Evolutionary conservation across 2,329 filamentous ascomycete genomes (phyloP), one percentile per base, ranked within the genome.

Genomic region (Dothistroma pini): DNA sequence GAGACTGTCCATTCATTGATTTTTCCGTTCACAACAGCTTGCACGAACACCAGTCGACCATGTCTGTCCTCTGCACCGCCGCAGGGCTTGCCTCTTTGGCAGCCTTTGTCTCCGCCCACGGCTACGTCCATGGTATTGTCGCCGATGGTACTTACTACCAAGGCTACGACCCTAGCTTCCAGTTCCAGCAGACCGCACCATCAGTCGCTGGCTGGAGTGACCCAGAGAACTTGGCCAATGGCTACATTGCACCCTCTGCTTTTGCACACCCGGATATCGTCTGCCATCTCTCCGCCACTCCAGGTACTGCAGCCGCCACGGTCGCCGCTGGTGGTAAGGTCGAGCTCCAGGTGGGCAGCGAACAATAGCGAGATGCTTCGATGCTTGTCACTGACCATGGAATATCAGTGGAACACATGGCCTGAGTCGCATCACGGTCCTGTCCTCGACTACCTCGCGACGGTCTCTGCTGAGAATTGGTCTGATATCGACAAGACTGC

Each of bases 361-460:
- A n/a, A n/a, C n/a, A n/a, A n/a, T n/a, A n/a, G n/a, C n/a, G n/a
- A n/a, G n/a, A n/a, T n/a, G n/a, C n/a, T n/a, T n/a, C n/a, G n/a
- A n/a, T n/a, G n/a, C n/a, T n/a, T n/a, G n/a, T n/a, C n/a, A n/a
- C n/a, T n/a, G n/a, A n/a, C n/a, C 76, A 16, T 90, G 87, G 87
- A 29, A 2, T 29, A 29, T 3, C 25, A 29, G 1, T 19, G 41
- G 41, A 44, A 2, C 38, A 41, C 38, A 14, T 44, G 16, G 41
- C 86, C 87, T n/a, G 78, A 82, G 10, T 82, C 79, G 54, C 84
- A 90, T 76, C 80, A 86, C 67, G 85, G 85, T 1, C 86, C 86
- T 12, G 81, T 88, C 65, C 78, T 89, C 62, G 81, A 82, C 72
- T 89, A 88, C 76, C 76, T 88, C 12, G 86, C 86, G 54, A 80